Evolutionary conservation across 1,284 basidiomycete species (phyloP).

Genomic region (Ganoderma lucidum): DNA sequence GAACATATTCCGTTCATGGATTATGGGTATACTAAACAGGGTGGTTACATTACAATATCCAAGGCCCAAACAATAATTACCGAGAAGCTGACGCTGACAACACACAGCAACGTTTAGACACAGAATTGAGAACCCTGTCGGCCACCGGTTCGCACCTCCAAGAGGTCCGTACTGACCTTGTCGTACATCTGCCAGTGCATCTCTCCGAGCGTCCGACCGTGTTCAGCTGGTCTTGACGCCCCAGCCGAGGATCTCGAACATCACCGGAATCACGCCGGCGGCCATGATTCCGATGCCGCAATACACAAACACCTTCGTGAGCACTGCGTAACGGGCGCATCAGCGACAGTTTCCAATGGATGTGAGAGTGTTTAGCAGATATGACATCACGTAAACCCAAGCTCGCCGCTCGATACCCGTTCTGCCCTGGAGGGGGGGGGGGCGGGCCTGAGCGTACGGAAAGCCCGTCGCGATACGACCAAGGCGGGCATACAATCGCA

Average conservation of each 20-base stretch:
- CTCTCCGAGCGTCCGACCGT: not conserved
- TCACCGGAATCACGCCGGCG: slow-evolving; percentile 64
- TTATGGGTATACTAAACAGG: no score
- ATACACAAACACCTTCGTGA: slow-evolving; percentile 94
- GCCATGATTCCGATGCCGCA: slow-evolving; percentile 83
- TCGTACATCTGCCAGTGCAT: not conserved
- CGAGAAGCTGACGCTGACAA: not conserved
- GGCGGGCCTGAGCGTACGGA: no score
- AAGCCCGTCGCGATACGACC: no score
- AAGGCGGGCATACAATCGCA: no score
- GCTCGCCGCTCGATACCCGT: no score
- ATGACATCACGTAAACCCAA: no score
- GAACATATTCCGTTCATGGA: no score
- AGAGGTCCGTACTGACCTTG: not conserved
- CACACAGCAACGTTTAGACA: not conserved
- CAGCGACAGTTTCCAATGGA: not conserved
- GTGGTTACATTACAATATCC: not conserved
- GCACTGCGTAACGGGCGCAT: slow-evolving; percentile 54
- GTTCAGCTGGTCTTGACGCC: slow-evolving; percentile 50
- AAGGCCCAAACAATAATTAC: not conserved
- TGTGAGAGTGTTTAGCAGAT: no score
- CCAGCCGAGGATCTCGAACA: slow-evolving; percentile 77
- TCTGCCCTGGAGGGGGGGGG: no score
- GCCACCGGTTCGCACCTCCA: not conserved
- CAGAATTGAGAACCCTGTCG: not conserved